Evolutionary conservation across 495 filamentous ascomycete species (phyloP).

Genomic region (Penicillium bovifimosum): DNA sequence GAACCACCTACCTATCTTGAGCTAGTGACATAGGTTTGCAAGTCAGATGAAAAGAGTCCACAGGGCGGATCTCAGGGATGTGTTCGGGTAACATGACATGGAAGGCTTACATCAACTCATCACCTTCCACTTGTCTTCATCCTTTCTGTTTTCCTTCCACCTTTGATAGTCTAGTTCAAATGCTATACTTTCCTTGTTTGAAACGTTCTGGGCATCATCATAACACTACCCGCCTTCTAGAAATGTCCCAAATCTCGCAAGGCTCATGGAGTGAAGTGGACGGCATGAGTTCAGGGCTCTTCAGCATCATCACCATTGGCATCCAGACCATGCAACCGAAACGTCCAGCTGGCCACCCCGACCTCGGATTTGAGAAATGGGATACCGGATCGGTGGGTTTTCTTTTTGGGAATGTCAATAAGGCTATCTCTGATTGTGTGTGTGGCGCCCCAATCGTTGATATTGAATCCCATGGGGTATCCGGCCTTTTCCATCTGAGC

Average conservation of each 20-base stretch:
- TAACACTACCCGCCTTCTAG: background rate
- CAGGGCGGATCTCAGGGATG: no score
- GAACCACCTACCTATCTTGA: conserved; percentile 17
- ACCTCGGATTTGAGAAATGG: conserved; percentile 17
- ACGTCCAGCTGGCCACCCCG: conserved; percentile 15
- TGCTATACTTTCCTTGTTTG: no score
- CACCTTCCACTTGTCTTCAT: no score
- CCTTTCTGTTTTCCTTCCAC: no score
- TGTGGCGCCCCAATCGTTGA: conserved; percentile 27
- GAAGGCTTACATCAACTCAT: no score
- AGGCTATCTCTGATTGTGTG: conserved; percentile 18
- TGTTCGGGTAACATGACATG: no score
- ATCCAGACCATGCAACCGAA: conserved; percentile 4
- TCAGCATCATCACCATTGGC: conserved; percentile 13
- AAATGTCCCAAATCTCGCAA: conserved; percentile 1
- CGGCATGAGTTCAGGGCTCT: conserved; percentile 18
- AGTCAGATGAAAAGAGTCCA: no score
- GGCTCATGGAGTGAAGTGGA: conserved; percentile 17
- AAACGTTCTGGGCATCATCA: no score
- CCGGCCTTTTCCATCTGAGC: conserved; percentile 25
- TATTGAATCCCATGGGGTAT: conserved; percentile 18
- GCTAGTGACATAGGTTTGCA: no score
- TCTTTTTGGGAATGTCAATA: conserved; percentile 22
- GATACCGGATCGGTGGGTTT: conserved; percentile 5
- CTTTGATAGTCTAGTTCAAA: no score